Evolutionary conservation across 164 flowering plant genomes (phyloP).

Genomic region (Aristolochia contorta): DNA sequence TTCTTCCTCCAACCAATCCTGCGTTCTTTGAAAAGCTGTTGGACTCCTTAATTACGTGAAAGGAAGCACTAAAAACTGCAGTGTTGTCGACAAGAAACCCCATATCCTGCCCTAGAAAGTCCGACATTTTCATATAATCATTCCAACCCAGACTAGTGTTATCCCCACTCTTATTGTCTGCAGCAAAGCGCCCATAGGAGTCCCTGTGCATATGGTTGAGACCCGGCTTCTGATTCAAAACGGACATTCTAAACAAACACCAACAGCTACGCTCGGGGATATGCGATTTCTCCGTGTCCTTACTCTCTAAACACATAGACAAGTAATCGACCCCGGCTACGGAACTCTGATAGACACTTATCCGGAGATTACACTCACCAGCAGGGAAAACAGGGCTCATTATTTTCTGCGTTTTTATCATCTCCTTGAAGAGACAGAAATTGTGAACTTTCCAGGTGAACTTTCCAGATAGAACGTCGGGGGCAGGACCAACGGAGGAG

Average conservation of each 20-base stretch:
- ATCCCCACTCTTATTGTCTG: slow-evolving; percentile 87
- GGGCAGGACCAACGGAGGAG: slow-evolving; percentile 15
- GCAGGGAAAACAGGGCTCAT: slow-evolving; percentile 96
- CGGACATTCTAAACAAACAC: slow-evolving; percentile 96
- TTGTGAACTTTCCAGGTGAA: slow-evolving; percentile 95
- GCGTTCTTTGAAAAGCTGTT: slow-evolving; percentile 73
- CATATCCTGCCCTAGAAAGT: slow-evolving; percentile 51
- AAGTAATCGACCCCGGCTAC: slow-evolving; percentile 74
- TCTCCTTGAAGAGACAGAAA: slow-evolving; percentile 81
- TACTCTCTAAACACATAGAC: slow-evolving; percentile 96
- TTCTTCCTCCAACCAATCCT: slow-evolving; percentile 45
- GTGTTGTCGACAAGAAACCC: slow-evolving; percentile 89
- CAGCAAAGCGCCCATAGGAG: slow-evolving; percentile 91
- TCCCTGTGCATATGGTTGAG: slow-evolving; percentile 81
- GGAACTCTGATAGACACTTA: slow-evolving; percentile 88
- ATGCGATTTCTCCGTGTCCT: slow-evolving; percentile 69
- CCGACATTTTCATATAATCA: slow-evolving; percentile 95
- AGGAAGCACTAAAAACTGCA: slow-evolving; percentile 80
- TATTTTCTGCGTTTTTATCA: slow-evolving; percentile 95
- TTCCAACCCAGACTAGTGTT: slow-evolving; percentile 97
- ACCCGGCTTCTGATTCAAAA: slow-evolving; percentile 80
- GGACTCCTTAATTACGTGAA: slow-evolving; percentile 86
- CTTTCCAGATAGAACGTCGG: slow-evolving; percentile 79
- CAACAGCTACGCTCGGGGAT: slow-evolving; percentile 79
- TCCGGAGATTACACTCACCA: slow-evolving; percentile 85